Evolutionary conservation across 1,284 basidiomycete genomes (phyloP), one percentile per base, ranked within the genome.

Genomic region (Pseudozyma thailandica): DNA sequence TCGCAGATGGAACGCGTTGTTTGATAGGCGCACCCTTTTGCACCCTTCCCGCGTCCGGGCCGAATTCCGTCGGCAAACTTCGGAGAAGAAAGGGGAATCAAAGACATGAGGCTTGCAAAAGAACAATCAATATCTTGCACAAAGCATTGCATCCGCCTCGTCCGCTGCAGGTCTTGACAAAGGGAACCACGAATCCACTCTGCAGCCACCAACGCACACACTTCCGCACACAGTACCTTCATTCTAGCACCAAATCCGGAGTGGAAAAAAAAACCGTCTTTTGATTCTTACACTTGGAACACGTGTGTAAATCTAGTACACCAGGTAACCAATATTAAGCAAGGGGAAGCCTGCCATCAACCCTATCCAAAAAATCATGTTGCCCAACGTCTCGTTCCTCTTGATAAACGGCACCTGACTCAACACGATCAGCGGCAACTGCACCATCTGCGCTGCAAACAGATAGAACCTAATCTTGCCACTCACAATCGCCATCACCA

Each of bases 361-460:
- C 1, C 93, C 94, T 20, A 93, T 73, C 95, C 95, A 98, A 83
- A 98, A 98, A 37, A 95, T 89, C 64, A 94, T 84, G 78, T 84
- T 83, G 4, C 70, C 84, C 45, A 77, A 50, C 35, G 74, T 72
- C 26, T 72, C 69, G 44, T 79, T 77, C 6, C 50, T 37, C 55
- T 59, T 64, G 48, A 79, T 72, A 43, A 78, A 75, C 21, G 72
- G 70, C 9, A 78, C 73, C 13, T 92, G 88, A 23, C 91, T 90
- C 37, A 95, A 69, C 3, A 91, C 86, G 68, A 98, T 98, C 72
- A 98, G 86, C 1, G 95, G 95, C 18, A 98, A 88, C 85, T 98
- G 95, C 21, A 90, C 88, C 84, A 98, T 90, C 88, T 94, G 85
- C 55, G 82, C 57, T 21, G 65, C 65, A 51, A 84, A 83, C 13